phyloP scores from a whole-genome alignment of 805 yeast genomes.

The Cyberlindnera americana region DNA sequence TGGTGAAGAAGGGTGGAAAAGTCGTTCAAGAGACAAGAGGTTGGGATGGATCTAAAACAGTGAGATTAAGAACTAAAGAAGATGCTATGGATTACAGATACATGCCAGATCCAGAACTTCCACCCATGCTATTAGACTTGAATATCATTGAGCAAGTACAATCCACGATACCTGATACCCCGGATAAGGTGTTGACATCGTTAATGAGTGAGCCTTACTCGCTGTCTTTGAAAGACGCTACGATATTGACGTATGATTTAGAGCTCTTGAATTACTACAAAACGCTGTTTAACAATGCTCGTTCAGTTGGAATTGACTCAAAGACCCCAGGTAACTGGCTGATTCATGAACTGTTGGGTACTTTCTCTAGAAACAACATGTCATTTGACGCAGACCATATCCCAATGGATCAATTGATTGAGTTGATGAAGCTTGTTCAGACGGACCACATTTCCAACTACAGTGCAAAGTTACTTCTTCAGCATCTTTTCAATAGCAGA shows the following conservation, averaged over 20 bases:
- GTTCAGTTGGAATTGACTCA: conserved; percentile 25
- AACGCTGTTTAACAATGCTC: conserved; percentile 32
- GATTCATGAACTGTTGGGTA: conserved; percentile 75
- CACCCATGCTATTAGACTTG: conserved; percentile 46
- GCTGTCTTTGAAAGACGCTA: conserved; percentile 71
- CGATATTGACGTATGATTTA: conserved; percentile 53
- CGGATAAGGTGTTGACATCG: conserved; percentile 51
- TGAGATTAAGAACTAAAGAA: conserved; percentile 71
- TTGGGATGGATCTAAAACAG: conserved; percentile 80
- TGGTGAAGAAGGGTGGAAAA: conserved; percentile 36
- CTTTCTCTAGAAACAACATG: conserved; percentile 48
- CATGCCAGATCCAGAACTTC: conserved; percentile 92
- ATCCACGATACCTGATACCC: conserved; percentile 49
- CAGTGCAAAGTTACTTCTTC: conserved; percentile 62
- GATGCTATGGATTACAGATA: conserved; percentile 83
- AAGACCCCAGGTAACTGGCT: conserved; percentile 71
- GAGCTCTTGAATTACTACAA: conserved; percentile 52
- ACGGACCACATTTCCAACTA: conserved; percentile 49
- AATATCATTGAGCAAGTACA: conserved; percentile 41
- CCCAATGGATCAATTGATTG: conserved; percentile 45
- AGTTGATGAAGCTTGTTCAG: conserved; percentile 50
- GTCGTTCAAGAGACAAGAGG: conserved; percentile 71
- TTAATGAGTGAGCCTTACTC: conserved; percentile 48
- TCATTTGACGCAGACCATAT: conserved; percentile 31
- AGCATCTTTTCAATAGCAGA: conserved; percentile 54